These are phyloP conservation scores for Debaryomyces sp. DNA, from an alignment of 1,139 yeast species.

Conservation along the genomic window DNA sequence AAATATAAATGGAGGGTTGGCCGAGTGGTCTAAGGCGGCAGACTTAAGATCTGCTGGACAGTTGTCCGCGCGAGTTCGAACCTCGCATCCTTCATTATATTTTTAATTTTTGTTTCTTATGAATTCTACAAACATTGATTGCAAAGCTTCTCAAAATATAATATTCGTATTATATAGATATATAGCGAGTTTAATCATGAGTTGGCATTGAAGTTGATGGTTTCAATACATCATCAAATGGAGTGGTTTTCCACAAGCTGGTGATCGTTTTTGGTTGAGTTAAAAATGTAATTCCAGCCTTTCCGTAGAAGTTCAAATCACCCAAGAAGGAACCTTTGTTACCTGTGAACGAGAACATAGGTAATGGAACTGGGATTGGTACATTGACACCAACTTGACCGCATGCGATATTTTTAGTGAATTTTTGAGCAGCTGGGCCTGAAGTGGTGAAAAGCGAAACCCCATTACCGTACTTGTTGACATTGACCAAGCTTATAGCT, in stretches of 20 bases:
- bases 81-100: constrained; percentile 73
- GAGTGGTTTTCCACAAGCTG: constrained; percentile 64
- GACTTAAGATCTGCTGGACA: constrained; percentile 47
- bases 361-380: constrained; percentile 84
- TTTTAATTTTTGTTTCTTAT: constrained; percentile 21
- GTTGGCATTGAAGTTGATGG: constrained; percentile 73
- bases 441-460: constrained; percentile 70
- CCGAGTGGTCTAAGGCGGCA: constrained; percentile 60
- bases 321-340: constrained; percentile 78
- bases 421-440: constrained; percentile 70
- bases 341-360: constrained; percentile 83
- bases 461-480: constrained; percentile 75
- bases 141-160: background rate
- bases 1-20: constrained; percentile 46
- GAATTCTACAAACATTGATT: background rate
- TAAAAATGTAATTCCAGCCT: constrained; percentile 70
- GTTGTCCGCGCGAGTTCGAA: constrained; percentile 82
- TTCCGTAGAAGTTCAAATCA: constrained; percentile 79
- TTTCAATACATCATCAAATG: constrained; percentile 48
- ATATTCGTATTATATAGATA: background rate
- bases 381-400: constrained; percentile 84
- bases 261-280: constrained; percentile 82
- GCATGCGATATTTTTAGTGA: constrained; percentile 69
- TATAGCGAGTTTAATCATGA: constrained; percentile 27
- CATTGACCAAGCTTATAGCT: constrained; percentile 67